phyloP scores from a whole-genome alignment of 345 rosid species.

The Arabis hirsuta region DNA sequence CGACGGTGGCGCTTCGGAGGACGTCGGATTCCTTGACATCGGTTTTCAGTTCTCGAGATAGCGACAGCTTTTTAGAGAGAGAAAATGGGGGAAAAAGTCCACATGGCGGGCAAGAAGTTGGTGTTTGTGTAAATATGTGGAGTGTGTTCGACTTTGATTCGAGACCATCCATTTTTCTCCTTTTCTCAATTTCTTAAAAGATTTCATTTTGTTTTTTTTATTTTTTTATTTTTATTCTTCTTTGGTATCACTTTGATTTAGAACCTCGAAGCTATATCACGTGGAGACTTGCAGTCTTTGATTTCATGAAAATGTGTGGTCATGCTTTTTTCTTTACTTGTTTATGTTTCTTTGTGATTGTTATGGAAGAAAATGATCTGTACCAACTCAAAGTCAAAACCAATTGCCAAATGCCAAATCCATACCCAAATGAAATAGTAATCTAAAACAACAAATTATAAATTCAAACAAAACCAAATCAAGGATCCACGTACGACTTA shows the following conservation, averaged over 20 bases:
- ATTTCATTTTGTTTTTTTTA: not conserved
- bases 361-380: constrained; percentile 16
- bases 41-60: constrained; percentile 3
- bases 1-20: constrained; percentile 47
- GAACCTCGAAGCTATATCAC: constrained; percentile 21
- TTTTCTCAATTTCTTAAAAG: not conserved
- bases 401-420: not conserved
- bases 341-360: not conserved
- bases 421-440: not conserved
- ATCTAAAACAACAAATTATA: not conserved
- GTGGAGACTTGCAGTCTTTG: constrained; percentile 20
- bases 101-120: constrained; percentile 45
- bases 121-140: constrained; percentile 35
- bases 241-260: constrained; percentile 19
- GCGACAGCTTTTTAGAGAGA: constrained; percentile 16
- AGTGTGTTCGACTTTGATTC: constrained; percentile 15
- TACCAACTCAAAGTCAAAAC: constrained; percentile 23
- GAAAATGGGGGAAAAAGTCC: constrained; percentile 16
- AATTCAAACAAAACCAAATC: not conserved
- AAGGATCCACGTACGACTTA: constrained; percentile 2
- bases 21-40: constrained; percentile 41
- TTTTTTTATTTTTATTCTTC: not conserved
- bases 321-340: not conserved
- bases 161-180: constrained; percentile 31
- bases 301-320: constrained; percentile 23